Base-by-base conservation (phyloP, 2,329 filamentous ascomycete genomes). In the Arthrobotrys sphaeroides region DNA sequence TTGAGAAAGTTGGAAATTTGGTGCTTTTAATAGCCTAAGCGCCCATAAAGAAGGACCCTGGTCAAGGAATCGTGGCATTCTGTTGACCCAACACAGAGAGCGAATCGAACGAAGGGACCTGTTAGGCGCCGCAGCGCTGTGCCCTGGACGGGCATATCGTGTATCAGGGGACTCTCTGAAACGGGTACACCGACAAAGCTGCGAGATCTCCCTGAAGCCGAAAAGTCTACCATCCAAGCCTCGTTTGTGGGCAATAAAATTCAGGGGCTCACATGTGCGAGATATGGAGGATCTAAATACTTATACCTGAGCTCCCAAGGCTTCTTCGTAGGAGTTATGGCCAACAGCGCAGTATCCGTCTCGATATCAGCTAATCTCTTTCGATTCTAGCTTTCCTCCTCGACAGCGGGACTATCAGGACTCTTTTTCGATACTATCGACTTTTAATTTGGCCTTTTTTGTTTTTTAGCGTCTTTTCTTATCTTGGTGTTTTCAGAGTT, bases 11-110 rank as follows among this genome's bases (percentile, higher is more conserved):
- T 4, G 13, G 18, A 36, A 33, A 13, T 22, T 40, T 49, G 33
- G 49, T 70, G 31, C 45, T 70, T 55, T 70, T 55, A 61, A 70
- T 70, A 70, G 24, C 31, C 24, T 70, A 70, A 62, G 66, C 66
- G 66, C 66, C 66, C 33, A 45, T 36, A 22, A 51, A 36, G 62
- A 49, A 13, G 12, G 13, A 53, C 49, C 62, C 62, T 20, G 1
- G 62, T 18, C 10, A 2, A 18, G 2, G 12, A 12, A 13, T 45
- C 51, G 43, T 49, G 33, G 18, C 24, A 70, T 45, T 55, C 49
- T 22, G 57, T 36, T 26, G 7, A 24, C 31, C 20, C 40, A 49
- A 62, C 66, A 20, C 33, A 70, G 7, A 33, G 5, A 16, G n/a
- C n/a, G 20, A 55, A 45, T 26, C n/a, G 10, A 51, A n/a, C 6